Conservation (phyloP, 805 yeast genomes). For the Monosporozyma aerobia region DNA sequence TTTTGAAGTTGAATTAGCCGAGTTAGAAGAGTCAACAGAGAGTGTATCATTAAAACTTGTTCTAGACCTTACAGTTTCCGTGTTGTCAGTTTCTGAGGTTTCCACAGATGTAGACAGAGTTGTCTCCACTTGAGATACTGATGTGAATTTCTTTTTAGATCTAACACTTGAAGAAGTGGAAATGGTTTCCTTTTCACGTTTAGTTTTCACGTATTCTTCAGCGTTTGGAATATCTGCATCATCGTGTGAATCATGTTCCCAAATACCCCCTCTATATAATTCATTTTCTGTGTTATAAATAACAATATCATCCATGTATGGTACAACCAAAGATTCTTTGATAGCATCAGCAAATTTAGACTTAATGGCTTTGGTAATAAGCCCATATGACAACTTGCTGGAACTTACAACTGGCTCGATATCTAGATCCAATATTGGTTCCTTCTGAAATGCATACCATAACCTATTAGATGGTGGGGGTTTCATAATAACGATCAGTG, state of each 20-base stretch:
- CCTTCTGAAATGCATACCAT: constrained; percentile 81
- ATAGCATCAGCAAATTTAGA: constrained; percentile 71
- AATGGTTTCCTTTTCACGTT: background rate
- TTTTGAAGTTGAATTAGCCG: constrained; percentile 15
- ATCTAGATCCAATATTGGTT: constrained; percentile 65
- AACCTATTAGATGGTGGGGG: constrained; percentile 86
- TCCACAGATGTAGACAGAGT: background rate
- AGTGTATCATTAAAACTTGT: background rate
- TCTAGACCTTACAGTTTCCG: background rate
- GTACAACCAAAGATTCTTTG: constrained; percentile 70
- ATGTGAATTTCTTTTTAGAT: background rate
- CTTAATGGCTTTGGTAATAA: constrained; percentile 73
- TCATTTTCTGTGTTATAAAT: constrained; percentile 60
- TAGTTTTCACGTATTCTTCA: background rate
- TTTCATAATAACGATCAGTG: constrained; percentile 57
- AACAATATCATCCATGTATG: constrained; percentile 81
- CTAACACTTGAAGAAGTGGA: background rate
- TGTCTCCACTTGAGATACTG: background rate
- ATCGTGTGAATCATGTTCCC: constrained; percentile 39
- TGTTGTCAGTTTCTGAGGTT: background rate
- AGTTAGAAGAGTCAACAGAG: background rate
- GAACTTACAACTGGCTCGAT: constrained; percentile 91
- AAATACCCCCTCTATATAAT: constrained; percentile 84
- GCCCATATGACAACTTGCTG: constrained; percentile 64
- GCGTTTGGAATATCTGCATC: background rate